Evolutionary conservation across 352 stramenopile species (phyloP).

Genomic region (Phytophthora lateralis): DNA sequence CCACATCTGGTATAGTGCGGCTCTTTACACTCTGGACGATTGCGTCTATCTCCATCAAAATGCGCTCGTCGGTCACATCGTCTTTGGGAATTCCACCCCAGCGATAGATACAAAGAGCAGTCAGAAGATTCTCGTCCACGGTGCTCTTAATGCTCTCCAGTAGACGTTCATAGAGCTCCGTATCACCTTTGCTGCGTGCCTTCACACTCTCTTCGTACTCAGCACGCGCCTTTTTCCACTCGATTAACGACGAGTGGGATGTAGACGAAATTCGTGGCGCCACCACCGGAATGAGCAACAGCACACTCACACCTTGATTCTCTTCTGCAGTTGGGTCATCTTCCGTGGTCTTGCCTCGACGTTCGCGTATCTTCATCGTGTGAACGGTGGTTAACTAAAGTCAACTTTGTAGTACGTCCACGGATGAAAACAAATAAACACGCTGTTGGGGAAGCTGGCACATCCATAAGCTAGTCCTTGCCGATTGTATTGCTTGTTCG

Average conservation of each 20-base stretch:
- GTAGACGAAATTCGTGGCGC: slow-evolving; percentile 11
- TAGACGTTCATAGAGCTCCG: neutral
- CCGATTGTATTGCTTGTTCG: slow-evolving; percentile 16
- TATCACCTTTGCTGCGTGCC: slow-evolving; percentile 9
- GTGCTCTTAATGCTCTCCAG: slow-evolving; percentile 8
- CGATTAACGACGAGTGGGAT: slow-evolving; percentile 5
- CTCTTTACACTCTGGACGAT: slow-evolving; percentile 13
- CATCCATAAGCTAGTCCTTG: slow-evolving; percentile 11
- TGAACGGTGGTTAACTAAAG: slow-evolving; percentile 22
- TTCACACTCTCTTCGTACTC: slow-evolving; percentile 17
- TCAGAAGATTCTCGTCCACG: slow-evolving; percentile 8
- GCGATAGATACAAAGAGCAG: slow-evolving; percentile 4
- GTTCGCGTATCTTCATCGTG: slow-evolving; percentile 14
- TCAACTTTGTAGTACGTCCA: slow-evolving; percentile 30
- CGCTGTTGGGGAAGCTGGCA: slow-evolving; percentile 20
- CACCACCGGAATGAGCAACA: slow-evolving; percentile 15
- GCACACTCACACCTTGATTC: slow-evolving; percentile 5
- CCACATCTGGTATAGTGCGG: slow-evolving; percentile 4
- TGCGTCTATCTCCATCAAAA: slow-evolving; percentile 1
- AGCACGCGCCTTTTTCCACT: slow-evolving; percentile 8
- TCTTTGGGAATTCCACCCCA: slow-evolving; percentile 6
- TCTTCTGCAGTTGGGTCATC: neutral
- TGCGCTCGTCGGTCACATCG: slow-evolving; percentile 3
- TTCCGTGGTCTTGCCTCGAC: neutral
- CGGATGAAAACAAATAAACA: slow-evolving; percentile 12